Conservation (phyloP, 495 filamentous ascomycete species). For the Xylaria flabelliformis region DNA sequence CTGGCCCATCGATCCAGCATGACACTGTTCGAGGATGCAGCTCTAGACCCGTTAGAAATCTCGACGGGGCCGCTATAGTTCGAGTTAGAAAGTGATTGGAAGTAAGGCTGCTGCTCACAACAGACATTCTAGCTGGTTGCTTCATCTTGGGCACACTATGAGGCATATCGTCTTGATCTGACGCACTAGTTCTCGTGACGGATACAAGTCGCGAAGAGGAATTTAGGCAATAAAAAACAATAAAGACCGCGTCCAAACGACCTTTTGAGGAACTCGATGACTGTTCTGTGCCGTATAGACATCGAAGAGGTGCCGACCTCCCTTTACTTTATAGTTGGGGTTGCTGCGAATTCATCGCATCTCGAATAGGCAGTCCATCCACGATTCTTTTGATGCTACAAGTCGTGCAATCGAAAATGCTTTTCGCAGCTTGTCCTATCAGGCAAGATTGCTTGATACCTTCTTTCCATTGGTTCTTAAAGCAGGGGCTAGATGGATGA, state of each 20-base stretch:
- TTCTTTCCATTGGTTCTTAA: conserved; percentile 21
- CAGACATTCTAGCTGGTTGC: conserved; percentile 32
- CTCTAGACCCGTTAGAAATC: conserved; percentile 16
- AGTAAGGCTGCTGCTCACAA: conserved; percentile 26
- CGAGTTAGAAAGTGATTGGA: conserved; percentile 28
- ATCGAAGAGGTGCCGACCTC: conserved; percentile 8
- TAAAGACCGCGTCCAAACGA: conserved; percentile 20
- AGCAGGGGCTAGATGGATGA: conserved; percentile 25
- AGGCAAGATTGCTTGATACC: conserved; percentile 9
- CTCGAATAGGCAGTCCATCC: background rate
- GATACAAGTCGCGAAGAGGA: conserved; percentile 2
- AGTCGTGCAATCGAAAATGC: conserved; percentile 27
- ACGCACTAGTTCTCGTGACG: background rate
- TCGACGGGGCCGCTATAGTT: conserved; percentile 30
- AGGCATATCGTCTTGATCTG: conserved; percentile 32
- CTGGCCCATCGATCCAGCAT: conserved; percentile 49
- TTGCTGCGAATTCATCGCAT: conserved; percentile 2
- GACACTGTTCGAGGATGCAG: conserved; percentile 30
- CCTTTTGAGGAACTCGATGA: conserved; percentile 20
- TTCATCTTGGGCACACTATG: conserved; percentile 34
- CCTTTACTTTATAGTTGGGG: conserved; percentile 25
- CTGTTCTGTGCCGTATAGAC: conserved; percentile 12
- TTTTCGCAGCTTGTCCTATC: conserved; percentile 27
- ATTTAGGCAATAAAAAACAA: conserved; percentile 10
- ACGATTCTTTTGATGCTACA: conserved; percentile 18